These are phyloP conservation scores for Solanum arcanum DNA, from an alignment of 257 asterid species.

Conservation along the genomic window DNA sequence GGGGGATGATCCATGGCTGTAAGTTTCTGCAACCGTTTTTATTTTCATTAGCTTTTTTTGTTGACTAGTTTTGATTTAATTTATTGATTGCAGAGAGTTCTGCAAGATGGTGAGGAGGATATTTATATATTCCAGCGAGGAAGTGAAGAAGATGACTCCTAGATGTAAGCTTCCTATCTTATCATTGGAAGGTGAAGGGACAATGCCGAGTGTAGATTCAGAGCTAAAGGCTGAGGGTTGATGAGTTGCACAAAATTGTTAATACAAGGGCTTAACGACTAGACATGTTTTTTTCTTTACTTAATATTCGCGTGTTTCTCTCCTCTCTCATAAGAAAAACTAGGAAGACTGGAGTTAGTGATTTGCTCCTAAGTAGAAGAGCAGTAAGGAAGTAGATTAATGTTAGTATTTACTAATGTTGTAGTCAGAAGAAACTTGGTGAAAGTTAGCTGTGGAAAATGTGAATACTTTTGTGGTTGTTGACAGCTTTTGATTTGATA, in stretches of 20 bases:
- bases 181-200: slow-evolving; percentile 28
- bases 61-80: neutral
- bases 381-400: slow-evolving; percentile 3
- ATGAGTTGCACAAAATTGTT: neutral
- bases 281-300: neutral
- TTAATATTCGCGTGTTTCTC: neutral
- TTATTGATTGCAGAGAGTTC: slow-evolving; percentile 48
- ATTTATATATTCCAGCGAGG: slow-evolving; percentile 54
- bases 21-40: slow-evolving; percentile 1
- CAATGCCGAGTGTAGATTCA: slow-evolving; percentile 30
- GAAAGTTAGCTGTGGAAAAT: neutral
- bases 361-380: neutral
- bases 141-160: slow-evolving; percentile 67
- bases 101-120: slow-evolving; percentile 58
- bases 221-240: slow-evolving; percentile 34
- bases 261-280: neutral
- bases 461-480: slow-evolving; percentile 21
- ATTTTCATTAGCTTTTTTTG: neutral
- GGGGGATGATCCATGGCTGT: slow-evolving; percentile 86
- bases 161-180: slow-evolving; percentile 36
- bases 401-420: neutral
- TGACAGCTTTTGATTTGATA: neutral
- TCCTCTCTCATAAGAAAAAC: neutral
- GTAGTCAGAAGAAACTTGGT: neutral
- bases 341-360: neutral